Evolutionary conservation across 257 asterid species (phyloP), one percentile per base, ranked within the genome.

Genomic region (Cruciata laevipes): DNA sequence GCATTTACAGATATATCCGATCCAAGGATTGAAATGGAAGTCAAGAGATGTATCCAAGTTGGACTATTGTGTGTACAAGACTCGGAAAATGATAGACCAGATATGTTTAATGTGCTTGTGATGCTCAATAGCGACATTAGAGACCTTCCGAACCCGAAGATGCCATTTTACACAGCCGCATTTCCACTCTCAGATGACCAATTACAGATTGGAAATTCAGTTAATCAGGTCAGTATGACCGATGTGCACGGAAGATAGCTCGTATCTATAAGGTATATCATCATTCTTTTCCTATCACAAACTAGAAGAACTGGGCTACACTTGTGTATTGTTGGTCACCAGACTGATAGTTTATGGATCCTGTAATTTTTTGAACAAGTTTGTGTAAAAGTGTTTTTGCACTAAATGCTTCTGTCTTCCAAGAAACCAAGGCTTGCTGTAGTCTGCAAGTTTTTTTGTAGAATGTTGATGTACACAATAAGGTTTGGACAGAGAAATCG

Each of bases 61-160:
- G 55, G 55, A 47, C 55, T 47, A 5, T 47, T 47, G 4, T 47
- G 20, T 1, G 91, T 87, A 40, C 94, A 90, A 81, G 90, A 87
- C 70, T 72, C 71, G 63, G 83, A 83, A 25, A 75, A 35, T 13
- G 87, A 85, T 42, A 76, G 95, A 78, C 96, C 92, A 20, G 75
- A 76, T 21, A 65, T 82, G 21, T 73, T 85, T 13, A 14, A 66
- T 31, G 81, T 83, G 27, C 79, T 89, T 7, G 81, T 87, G 8
- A 83, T 87, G 89, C 74, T 89, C 31, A 80, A 65, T 17, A 76
- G 84, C 74, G 85, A 85, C 69, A 78, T 65, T 11, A 27, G 75
- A 2, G 77, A 80, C 71, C 87, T 89, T 13, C 86, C 88, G 0
- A 42, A 17, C 35, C 95, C 90, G 9, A 79, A 81, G 63, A 69